Base-by-base conservation (phyloP, 2,329 filamentous ascomycete genomes). In the Magnaporthiopsis incrustans region DNA sequence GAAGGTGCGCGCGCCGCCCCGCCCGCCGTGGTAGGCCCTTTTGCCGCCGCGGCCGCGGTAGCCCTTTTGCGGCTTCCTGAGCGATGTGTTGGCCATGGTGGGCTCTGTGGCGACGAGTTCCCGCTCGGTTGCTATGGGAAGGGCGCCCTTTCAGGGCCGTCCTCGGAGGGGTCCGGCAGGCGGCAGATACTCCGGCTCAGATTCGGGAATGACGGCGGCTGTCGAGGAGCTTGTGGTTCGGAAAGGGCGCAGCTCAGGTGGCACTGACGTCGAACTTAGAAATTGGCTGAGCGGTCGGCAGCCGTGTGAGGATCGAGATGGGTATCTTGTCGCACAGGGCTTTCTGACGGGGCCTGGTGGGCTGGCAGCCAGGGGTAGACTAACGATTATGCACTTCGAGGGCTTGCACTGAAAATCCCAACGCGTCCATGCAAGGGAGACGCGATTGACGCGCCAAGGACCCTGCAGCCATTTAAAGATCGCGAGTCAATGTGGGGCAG, bases 1-100 rank as follows among this genome's bases (percentile, higher is more conserved):
- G 69, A 98, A 90, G 5, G 91, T 96, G 72, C 90, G 91, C 71
- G 84, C 80, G 67, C 84, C 82, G 66, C 78, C 79, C 70, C 89
- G 88, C 66, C 78, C 79, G 71, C 90, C 89, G 82, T 91, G 89
- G 75, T 88, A 89, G 66, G 86, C 85, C 74, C 89, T 91, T 66
- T 85, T 85, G 57, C 78, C 88, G 79, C 76, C 90, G 78, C 78
- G 89, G 57, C 62, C 62, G 79, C 77, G 90, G 82, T 83, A 86
- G 72, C 86, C 86, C 74, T 87, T 87, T 72, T 86, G 81, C 59
- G 86, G 86, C 71, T 68, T 65, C 65, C 85, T 78, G 70, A 88
- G 74, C 61, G 78, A 79, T 60, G 83, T 86, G 74, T 85, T 87
- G 60, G 85, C 77, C 87, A 89, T 85, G 69, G 61, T 64, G 59